Evolutionary conservation across 768 basidiomycete genomes (phyloP).

Genomic region (Peribolospora baueri): DNA sequence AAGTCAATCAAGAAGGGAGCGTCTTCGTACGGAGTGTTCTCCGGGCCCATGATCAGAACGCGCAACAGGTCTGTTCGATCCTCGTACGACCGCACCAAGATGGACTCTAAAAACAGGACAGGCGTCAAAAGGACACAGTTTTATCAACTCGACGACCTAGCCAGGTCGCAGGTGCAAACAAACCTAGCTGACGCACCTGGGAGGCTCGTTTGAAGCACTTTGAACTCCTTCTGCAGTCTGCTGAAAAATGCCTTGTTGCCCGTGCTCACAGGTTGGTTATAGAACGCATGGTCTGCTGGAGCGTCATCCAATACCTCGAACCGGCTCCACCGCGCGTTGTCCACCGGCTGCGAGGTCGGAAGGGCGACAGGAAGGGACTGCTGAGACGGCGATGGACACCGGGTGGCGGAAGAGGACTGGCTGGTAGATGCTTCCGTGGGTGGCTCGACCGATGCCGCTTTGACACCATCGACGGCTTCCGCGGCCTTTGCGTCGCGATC

Average conservation of each 20-base stretch:
- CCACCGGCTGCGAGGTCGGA: slow-evolving; percentile 13
- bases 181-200: slow-evolving; percentile 34
- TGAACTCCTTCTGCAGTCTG: slow-evolving; percentile 62
- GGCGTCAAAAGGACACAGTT: background rate
- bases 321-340: slow-evolving; percentile 41
- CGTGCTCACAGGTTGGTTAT: slow-evolving; percentile 29
- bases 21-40: slow-evolving; percentile 84
- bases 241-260: slow-evolving; percentile 49
- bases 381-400: background rate
- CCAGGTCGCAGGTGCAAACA: background rate
- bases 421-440: too few species aligned
- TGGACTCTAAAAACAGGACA: slow-evolving; percentile 33
- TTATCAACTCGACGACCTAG: background rate
- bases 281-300: slow-evolving; percentile 63
- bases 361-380: background rate
- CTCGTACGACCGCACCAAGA: slow-evolving; percentile 72
- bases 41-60: slow-evolving; percentile 70
- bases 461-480: slow-evolving; percentile 3
- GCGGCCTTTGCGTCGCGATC: background rate
- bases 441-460: background rate
- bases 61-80: slow-evolving; percentile 67
- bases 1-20: slow-evolving; percentile 89
- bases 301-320: slow-evolving; percentile 55
- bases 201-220: slow-evolving; percentile 46
- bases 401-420: background rate